Conservation (phyloP, 371 early-diverging fungal genomes). For the Blyttiomyces sp. region DNA sequence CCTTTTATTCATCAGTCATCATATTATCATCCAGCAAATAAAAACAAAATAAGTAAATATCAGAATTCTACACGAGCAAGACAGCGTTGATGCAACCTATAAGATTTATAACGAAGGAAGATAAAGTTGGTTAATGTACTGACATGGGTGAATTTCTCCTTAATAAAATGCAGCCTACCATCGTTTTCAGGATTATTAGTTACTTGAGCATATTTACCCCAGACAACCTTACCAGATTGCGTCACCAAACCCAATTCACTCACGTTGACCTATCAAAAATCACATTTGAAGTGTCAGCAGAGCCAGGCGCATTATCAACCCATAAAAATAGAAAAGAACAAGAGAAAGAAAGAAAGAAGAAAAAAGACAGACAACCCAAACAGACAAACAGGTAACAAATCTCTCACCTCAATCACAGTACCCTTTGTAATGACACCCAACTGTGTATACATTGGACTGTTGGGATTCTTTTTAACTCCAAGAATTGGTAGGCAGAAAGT, state of each 20-base stretch:
- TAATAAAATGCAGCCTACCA: slow-evolving; percentile 21
- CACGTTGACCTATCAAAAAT: slow-evolving; percentile 64
- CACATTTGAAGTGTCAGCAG: neutral
- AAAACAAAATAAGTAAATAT: neutral
- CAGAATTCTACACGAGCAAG: slow-evolving; percentile 73
- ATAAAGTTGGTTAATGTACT: neutral
- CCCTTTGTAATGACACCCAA: slow-evolving; percentile 99
- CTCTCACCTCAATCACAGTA: slow-evolving; percentile 93
- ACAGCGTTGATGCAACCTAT: slow-evolving; percentile 86
- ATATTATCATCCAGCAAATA: too few species aligned
- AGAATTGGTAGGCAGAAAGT: slow-evolving; percentile 98
- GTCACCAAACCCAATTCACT: slow-evolving; percentile 98
- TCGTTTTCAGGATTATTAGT: slow-evolving; percentile 87
- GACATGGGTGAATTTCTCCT: neutral
- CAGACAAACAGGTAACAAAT: too few species aligned
- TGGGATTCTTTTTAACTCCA: slow-evolving; percentile 99
- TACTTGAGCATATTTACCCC: slow-evolving; percentile 99
- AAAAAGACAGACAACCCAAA: too few species aligned
- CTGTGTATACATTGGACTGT: slow-evolving; percentile 95
- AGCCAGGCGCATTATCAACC: too few species aligned
- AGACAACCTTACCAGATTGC: slow-evolving; percentile 98
- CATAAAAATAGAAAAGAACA: too few species aligned
- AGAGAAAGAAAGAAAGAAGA: neutral
- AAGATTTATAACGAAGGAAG: neutral
- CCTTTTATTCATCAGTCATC: too few species aligned